Conservation (phyloP, 2,329 filamentous ascomycete genomes). For the Fonsecaea nubica region DNA sequence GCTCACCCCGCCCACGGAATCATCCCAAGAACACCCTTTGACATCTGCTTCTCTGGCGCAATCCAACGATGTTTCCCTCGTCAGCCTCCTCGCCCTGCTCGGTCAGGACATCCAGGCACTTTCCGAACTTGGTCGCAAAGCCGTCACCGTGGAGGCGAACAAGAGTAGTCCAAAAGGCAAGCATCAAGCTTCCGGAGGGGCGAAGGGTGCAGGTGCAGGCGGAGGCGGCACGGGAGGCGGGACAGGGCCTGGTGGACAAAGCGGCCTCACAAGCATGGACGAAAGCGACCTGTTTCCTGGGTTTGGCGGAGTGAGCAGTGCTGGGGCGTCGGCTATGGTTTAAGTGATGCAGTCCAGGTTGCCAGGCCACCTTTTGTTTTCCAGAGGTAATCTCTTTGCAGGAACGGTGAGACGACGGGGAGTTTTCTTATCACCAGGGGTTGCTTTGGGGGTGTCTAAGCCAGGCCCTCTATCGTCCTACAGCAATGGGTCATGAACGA, state of each 20-base stretch:
- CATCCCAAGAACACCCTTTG: conserved; percentile 56
- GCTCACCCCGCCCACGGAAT: conserved; percentile 67
- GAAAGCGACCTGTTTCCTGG: conserved; percentile 33
- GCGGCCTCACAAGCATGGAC: conserved; percentile 29
- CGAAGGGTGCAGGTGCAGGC: conserved; percentile 15
- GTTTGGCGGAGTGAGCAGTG: conserved; percentile 2
- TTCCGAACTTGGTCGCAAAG: conserved; percentile 78
- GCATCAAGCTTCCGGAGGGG: neutral
- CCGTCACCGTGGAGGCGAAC: conserved; percentile 61
- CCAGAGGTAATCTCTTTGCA: neutral
- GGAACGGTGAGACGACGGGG: neutral
- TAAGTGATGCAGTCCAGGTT: neutral
- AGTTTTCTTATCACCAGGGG: neutral
- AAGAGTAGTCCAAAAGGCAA: conserved; percentile 29
- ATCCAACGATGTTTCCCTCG: conserved; percentile 81
- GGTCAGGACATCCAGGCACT: conserved; percentile 74
- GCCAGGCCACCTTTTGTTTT: neutral
- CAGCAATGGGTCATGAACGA: neutral
- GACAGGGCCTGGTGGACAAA: conserved; percentile 10
- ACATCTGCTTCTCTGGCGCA: conserved; percentile 75
- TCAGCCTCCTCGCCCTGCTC: conserved; percentile 76
- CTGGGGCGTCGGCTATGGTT: neutral
- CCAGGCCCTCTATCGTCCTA: neutral
- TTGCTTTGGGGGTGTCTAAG: neutral
- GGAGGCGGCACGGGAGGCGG: conserved; percentile 11